Evolutionary conservation across 495 filamentous ascomycete genomes (phyloP), one percentile per base, ranked within the genome.

Genomic region (Xylaria longipes): DNA sequence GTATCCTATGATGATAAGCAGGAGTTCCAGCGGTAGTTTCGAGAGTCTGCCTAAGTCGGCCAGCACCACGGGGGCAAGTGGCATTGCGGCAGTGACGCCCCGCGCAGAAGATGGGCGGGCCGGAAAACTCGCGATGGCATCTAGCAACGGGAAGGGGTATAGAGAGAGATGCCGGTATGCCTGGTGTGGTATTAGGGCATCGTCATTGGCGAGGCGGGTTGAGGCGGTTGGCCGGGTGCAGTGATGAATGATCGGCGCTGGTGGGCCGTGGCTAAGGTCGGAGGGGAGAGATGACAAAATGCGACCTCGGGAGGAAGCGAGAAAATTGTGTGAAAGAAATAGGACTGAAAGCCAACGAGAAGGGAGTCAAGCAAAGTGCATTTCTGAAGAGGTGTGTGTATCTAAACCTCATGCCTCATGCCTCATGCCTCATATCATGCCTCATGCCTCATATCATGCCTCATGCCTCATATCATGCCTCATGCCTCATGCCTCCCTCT

Each of bases 221-320:
- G 17, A 35, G 56, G 56, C 29, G 31, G 15, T 31, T 58, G 17
- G 56, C 56, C 5, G 15, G 56, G 56, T 9, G 56, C 9, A 60
- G 57, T 8, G 31, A 60, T 37, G 9, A 37, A 60, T 35, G 31
- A 60, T 60, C 57, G 33, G 57, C 31, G 33, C 6, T 60, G 33
- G 57, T 37, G 57, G 56, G 29, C 20, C n/a, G 57, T 22, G 33
- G 57, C 15, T 29, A 60, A 20, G 31, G 33, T 22, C 22, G 17
- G 17, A 60, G 54, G 57, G 12, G 33, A 60, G 31, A 60, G 31
- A 60, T 37, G 57, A 60, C 57, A 33, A 60, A 60, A 58, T 57
- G n/a, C 20, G 46, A n/a, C 22, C 12, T 39, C n/a, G n/a, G n/a
- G n/a, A n/a, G n/a, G n/a, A n/a, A n/a, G n/a, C n/a, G n/a, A n/a